Evolutionary conservation across 345 rosid genomes (phyloP).

Genomic region (Brassica carinata): DNA sequence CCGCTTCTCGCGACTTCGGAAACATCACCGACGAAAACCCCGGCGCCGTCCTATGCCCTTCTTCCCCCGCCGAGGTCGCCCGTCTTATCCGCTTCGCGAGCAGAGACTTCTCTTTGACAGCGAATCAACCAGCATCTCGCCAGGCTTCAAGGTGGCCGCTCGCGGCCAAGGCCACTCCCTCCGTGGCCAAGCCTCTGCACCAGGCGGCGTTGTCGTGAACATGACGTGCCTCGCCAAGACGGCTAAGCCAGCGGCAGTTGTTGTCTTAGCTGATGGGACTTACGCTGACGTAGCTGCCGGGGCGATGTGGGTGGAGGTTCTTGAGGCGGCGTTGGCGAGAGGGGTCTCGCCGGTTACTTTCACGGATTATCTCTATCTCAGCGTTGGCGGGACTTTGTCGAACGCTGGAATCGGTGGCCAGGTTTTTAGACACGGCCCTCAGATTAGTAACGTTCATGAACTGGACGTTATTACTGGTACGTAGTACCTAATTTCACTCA

Average conservation of each 20-base stretch:
- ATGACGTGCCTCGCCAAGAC: slow-evolving; percentile 54
- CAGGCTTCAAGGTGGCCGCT: slow-evolving; percentile 64
- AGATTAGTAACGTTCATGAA: slow-evolving; percentile 84
- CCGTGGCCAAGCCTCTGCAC: slow-evolving; percentile 78
- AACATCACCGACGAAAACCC: slow-evolving; percentile 54
- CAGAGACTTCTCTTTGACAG: slow-evolving; percentile 21
- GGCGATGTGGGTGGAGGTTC: slow-evolving; percentile 79
- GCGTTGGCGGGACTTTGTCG: slow-evolving; percentile 91
- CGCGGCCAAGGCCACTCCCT: slow-evolving; percentile 76
- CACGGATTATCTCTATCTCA: slow-evolving; percentile 87
- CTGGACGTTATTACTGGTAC: slow-evolving; percentile 88
- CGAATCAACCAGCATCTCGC: slow-evolving; percentile 1
- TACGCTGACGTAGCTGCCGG: slow-evolving; percentile 82
- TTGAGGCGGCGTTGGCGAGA: slow-evolving; percentile 44
- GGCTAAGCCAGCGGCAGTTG: slow-evolving; percentile 34
- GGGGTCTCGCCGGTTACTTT: slow-evolving; percentile 80
- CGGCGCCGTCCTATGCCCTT: slow-evolving; percentile 67
- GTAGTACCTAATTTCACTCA: background rate
- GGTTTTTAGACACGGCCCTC: slow-evolving; percentile 85
- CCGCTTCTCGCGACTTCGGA: slow-evolving; percentile 70
- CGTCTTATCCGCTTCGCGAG: slow-evolving; percentile 49
- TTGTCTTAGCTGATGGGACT: slow-evolving; percentile 35
- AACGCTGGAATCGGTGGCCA: slow-evolving; percentile 97
- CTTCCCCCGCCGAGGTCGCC: slow-evolving; percentile 52
- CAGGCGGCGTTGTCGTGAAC: slow-evolving; percentile 66